A percentile compares a stretch with the other conserved stretches of the same genome.
phyloP scores from a whole-genome alignment of 257 asterid genomes.

The Thymus quinquecostatus region DNA sequence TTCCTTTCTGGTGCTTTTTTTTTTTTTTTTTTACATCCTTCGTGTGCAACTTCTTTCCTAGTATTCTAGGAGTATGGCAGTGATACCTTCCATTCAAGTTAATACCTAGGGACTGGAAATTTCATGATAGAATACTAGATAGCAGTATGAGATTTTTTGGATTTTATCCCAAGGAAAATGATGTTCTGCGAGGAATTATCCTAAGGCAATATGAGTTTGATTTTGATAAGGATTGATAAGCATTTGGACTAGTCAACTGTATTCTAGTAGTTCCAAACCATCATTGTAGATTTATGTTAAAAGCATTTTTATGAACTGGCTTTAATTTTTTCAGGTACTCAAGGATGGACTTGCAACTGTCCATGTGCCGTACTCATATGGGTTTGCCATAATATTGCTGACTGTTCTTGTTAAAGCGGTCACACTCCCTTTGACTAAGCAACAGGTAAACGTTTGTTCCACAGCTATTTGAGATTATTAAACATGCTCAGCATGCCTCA shows the following conservation, averaged over 20 bases:
- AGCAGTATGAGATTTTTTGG: neutral
- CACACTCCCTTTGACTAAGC: constrained; percentile 94
- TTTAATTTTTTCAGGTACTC: constrained; percentile 65
- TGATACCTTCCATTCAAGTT: too few species aligned
- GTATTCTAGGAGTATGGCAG: neutral
- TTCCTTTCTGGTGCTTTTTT: too few species aligned
- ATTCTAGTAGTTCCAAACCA: neutral
- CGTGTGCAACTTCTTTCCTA: too few species aligned
- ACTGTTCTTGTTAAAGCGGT: constrained; percentile 88
- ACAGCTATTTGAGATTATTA: constrained; percentile 17
- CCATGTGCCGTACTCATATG: constrained; percentile 96
- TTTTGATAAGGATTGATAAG: neutral
- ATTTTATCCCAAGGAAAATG: neutral
- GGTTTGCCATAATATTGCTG: constrained; percentile 93
- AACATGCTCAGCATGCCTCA: constrained; percentile 21
- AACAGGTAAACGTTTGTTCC: constrained; percentile 69
- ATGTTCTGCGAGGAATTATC: neutral
- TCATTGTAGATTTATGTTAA: neutral
- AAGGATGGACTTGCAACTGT: constrained; percentile 86
- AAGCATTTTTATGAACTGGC: constrained; percentile 13
- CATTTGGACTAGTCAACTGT: neutral
- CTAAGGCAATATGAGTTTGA: too few species aligned
- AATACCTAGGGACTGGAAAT: neutral
- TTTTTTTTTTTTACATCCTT: too few species aligned
- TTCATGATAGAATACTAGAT: neutral